Conservation (phyloP, 164 flowering plant genomes). For the Warburgia ugandensis region DNA sequence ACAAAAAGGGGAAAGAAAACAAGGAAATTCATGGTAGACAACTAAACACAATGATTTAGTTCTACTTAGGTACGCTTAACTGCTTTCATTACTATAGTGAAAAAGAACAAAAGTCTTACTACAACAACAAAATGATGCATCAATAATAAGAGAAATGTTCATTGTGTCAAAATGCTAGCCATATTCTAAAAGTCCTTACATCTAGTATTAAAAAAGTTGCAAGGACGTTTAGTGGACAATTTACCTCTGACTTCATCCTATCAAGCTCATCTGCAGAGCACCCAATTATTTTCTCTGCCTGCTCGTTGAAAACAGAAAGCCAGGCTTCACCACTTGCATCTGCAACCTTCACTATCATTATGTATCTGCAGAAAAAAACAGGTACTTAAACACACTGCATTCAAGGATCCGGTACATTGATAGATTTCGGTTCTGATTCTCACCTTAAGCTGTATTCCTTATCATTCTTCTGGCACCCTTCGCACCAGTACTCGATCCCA, state of each 20-base stretch:
- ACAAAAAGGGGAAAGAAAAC: no score
- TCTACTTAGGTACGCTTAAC: no score
- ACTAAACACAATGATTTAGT: no score
- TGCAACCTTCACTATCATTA: slow-evolving; percentile 54
- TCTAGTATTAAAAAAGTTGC: neutral
- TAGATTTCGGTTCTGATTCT: no score
- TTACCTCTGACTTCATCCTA: slow-evolving; percentile 60
- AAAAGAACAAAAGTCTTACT: no score
- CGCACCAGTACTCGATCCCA: slow-evolving; percentile 97
- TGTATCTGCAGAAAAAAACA: slow-evolving; percentile 42
- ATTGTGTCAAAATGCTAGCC: neutral
- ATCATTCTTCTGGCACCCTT: slow-evolving; percentile 85
- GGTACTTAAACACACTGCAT: no score
- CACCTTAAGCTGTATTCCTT: slow-evolving; percentile 70
- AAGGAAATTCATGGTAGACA: no score
- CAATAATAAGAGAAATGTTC: neutral
- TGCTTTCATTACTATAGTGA: no score
- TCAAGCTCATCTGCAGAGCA: slow-evolving; percentile 94
- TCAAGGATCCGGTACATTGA: no score
- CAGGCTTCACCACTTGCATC: slow-evolving; percentile 85
- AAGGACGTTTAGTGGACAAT: neutral
- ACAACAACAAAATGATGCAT: no score
- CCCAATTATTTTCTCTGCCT: slow-evolving; percentile 80
- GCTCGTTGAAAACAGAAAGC: slow-evolving; percentile 77
- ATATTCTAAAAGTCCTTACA: neutral